Conservation (phyloP, 495 filamentous ascomycete species). For the Baudoinia panamericana region DNA sequence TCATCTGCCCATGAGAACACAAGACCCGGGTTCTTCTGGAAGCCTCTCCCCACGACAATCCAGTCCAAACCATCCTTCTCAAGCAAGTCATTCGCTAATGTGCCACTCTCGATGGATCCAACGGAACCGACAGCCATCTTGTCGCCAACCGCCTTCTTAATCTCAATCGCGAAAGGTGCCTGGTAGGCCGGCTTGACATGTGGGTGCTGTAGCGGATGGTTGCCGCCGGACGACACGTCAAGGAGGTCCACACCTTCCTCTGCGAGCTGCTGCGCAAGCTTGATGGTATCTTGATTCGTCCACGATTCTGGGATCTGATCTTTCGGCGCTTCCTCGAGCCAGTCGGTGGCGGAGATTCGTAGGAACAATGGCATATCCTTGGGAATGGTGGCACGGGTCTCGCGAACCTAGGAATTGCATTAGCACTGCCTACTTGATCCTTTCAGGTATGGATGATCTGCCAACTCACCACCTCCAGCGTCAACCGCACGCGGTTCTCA, state of each 20-base stretch:
- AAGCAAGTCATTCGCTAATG: slow-evolving; percentile 42
- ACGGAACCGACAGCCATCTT: slow-evolving; percentile 46
- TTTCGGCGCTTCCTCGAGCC: slow-evolving; percentile 35
- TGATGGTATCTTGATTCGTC: slow-evolving; percentile 43
- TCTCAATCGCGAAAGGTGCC: slow-evolving; percentile 45
- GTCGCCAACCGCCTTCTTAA: slow-evolving; percentile 53
- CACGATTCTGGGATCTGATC: slow-evolving; percentile 37
- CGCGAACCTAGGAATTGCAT: slow-evolving; percentile 13
- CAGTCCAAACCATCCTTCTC: slow-evolving; percentile 47
- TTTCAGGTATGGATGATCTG: neutral
- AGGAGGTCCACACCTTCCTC: slow-evolving; percentile 48
- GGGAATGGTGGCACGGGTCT: slow-evolving; percentile 19
- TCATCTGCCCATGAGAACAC: slow-evolving; percentile 61
- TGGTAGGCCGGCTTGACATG: slow-evolving; percentile 49
- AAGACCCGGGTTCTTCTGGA: slow-evolving; percentile 56
- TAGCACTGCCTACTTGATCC: neutral
- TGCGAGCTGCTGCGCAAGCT: slow-evolving; percentile 40
- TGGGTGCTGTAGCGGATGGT: slow-evolving; percentile 46
- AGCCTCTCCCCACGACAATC: slow-evolving; percentile 47
- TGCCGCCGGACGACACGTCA: slow-evolving; percentile 51
- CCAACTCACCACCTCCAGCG: slow-evolving; percentile 24
- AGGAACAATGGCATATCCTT: slow-evolving; percentile 28
- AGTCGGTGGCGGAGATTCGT: slow-evolving; percentile 30
- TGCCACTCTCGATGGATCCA: slow-evolving; percentile 46
- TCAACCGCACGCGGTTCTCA: slow-evolving; percentile 31